Conservation (phyloP, 2,329 filamentous ascomycete species). For the Aspergillus glaucus region DNA sequence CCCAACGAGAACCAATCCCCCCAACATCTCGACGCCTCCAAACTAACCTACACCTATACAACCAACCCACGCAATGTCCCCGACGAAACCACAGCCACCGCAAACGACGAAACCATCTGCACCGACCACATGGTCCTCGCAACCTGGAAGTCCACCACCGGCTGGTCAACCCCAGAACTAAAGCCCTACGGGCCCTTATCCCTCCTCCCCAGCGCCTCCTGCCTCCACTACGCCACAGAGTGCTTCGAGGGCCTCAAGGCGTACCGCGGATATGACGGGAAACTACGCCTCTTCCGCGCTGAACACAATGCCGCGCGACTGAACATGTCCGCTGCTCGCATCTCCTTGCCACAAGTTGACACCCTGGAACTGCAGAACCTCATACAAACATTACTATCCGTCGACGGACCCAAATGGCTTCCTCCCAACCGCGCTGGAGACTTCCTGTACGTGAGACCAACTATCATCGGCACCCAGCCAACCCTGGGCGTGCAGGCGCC, state of each 20-base stretch:
- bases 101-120: constrained; percentile 26
- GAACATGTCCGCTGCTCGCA: neutral
- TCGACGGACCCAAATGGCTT: neutral
- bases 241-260: constrained; percentile 85
- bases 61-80: neutral
- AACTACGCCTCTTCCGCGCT: constrained; percentile 60
- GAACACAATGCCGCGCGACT: neutral
- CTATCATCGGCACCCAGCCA: constrained; percentile 71
- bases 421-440: neutral
- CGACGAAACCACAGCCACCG: neutral
- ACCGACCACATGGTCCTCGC: constrained; percentile 77
- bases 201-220: constrained; percentile 43
- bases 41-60: neutral
- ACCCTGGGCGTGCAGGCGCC: constrained; percentile 72
- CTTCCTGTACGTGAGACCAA: constrained; percentile 75
- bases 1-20: too few relatives aligned
- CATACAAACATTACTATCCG: neutral
- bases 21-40: neutral
- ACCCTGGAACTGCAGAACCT: neutral
- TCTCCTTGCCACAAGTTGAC: neutral
- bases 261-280: constrained; percentile 61
- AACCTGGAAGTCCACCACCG: constrained; percentile 40
- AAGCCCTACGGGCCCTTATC: constrained; percentile 54
- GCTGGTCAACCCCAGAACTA: constrained; percentile 73
- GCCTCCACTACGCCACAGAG: constrained; percentile 83